phyloP scores from a whole-genome alignment of 2,329 filamentous ascomycete species.

The Ophiobolus disseminans region DNA sequence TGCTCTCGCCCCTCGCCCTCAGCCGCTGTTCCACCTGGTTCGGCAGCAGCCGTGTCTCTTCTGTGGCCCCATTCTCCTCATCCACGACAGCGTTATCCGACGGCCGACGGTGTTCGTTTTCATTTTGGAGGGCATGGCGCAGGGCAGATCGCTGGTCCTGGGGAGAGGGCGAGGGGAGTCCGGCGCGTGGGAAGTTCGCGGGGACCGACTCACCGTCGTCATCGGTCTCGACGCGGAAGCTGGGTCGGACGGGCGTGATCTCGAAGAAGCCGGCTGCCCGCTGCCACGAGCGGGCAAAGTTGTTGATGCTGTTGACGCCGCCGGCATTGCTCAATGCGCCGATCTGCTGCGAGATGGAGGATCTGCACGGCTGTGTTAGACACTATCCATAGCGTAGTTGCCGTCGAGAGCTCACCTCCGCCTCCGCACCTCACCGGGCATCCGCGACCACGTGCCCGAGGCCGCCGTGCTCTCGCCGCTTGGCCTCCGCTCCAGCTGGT shows the following conservation, averaged over 20 bases:
- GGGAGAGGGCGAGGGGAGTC: constrained; percentile 38
- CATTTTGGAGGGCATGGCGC: constrained; percentile 48
- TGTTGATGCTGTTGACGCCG: constrained; percentile 91
- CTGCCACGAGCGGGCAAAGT: constrained; percentile 91
- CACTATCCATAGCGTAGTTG: background rate
- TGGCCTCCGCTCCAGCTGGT: constrained; percentile 39
- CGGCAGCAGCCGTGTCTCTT: constrained; percentile 40
- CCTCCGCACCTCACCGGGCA: constrained; percentile 42
- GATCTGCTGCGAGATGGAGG: constrained; percentile 60
- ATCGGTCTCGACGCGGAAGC: constrained; percentile 65
- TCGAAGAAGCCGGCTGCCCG: constrained; percentile 88
- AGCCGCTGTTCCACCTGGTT: constrained; percentile 35
- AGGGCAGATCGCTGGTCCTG: constrained; percentile 54
- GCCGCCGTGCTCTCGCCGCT: constrained; percentile 41
- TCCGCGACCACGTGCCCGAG: constrained; percentile 28
- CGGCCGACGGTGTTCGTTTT: constrained; percentile 43
- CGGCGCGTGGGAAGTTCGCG: constrained; percentile 35
- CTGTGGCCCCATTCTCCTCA: constrained; percentile 42
- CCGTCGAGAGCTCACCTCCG: constrained; percentile 39
- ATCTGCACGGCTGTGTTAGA: constrained; percentile 34
- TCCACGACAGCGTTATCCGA: constrained; percentile 49
- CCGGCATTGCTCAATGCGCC: constrained; percentile 71
- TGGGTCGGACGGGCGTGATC: constrained; percentile 79
- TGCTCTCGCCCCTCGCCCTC: constrained; percentile 50
- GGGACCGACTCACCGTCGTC: constrained; percentile 36